Conservation (phyloP, 345 rosid genomes). For the Eucalyptus erythrocorys region DNA sequence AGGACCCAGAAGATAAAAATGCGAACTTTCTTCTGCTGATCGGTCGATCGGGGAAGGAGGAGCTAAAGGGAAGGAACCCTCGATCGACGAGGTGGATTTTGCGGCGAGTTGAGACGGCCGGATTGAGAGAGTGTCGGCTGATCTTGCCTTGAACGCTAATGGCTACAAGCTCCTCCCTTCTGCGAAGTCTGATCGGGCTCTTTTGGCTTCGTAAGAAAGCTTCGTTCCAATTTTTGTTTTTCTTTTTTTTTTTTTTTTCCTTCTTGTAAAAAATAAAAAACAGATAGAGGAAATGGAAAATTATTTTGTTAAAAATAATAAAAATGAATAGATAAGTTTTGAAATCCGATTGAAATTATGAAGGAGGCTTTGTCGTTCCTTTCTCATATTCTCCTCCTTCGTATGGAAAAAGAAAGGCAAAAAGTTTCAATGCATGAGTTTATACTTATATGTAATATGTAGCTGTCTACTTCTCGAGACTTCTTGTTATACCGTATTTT, state of each 20-base stretch:
- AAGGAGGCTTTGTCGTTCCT: neutral
- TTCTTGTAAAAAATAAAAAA: neutral
- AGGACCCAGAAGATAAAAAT: neutral
- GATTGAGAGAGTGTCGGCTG: neutral
- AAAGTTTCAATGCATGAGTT: neutral
- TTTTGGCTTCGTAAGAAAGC: neutral
- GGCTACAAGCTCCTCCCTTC: neutral
- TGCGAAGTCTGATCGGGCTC: neutral
- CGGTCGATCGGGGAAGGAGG: neutral
- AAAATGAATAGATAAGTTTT: neutral
- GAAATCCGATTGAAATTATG: neutral
- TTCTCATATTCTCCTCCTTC: neutral
- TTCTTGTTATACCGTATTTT: rapidly evolving
- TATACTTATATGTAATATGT: neutral
- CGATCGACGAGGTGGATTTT: neutral
- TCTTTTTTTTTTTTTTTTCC: neutral
- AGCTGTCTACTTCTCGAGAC: rapidly evolving
- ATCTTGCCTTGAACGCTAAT: neutral
- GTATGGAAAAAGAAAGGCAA: neutral
- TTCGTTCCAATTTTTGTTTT: neutral
- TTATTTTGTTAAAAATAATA: neutral
- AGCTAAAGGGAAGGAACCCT: neutral
- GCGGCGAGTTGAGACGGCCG: neutral
- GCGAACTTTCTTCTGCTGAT: neutral
- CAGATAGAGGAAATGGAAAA: neutral